Conservation (phyloP, 257 asterid genomes). For the Gynochthodes officinalis region DNA sequence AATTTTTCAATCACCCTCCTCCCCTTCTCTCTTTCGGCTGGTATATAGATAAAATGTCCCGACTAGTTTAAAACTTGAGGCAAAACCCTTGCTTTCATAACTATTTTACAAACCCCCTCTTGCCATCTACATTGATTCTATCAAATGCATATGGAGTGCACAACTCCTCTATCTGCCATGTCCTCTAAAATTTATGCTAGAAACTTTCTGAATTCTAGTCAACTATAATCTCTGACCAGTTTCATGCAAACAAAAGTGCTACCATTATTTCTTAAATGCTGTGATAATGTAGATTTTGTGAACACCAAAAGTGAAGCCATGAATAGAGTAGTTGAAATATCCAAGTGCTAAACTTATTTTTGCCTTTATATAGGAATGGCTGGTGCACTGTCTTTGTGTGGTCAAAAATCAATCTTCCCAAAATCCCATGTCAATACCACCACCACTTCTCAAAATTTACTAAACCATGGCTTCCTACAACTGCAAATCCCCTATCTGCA, state of each 20-base stretch:
- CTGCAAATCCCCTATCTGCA: background rate
- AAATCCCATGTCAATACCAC: background rate
- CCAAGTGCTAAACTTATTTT: background rate
- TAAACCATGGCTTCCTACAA: background rate
- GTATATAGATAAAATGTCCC: no score
- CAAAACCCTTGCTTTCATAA: no score
- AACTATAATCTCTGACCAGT: no score
- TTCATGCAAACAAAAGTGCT: no score
- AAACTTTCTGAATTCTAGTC: background rate
- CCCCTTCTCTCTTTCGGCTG: no score
- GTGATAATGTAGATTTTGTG: no score
- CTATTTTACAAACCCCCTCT: background rate
- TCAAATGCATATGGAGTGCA: background rate
- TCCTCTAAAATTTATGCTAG: background rate
- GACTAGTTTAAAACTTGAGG: no score
- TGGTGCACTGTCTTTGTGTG: background rate
- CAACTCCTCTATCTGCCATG: background rate
- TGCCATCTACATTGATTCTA: background rate
- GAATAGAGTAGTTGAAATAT: background rate
- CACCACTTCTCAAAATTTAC: background rate
- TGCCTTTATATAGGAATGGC: background rate
- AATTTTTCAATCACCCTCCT: no score
- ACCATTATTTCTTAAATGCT: no score
- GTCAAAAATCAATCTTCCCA: background rate
- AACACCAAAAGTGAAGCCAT: background rate